Evolutionary conservation across 805 yeast genomes (phyloP), one percentile per base, ranked within the genome.

Genomic region (Metschnikowia chrysomelidarum): DNA sequence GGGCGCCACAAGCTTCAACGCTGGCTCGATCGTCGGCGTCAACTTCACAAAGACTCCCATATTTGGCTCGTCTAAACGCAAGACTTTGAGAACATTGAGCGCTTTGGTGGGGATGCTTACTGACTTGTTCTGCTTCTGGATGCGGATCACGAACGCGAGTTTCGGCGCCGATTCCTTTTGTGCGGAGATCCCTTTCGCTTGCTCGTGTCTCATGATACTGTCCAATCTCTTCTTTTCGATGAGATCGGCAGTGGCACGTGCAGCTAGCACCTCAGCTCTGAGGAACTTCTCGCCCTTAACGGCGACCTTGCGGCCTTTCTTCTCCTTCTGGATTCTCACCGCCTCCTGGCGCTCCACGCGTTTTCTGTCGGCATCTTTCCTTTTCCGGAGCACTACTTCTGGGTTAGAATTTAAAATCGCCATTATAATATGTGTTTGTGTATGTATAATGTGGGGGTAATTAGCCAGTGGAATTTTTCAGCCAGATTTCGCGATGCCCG

Each of bases 291-390:
- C 66, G 45, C 68, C 66, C n/a, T 41, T 42, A 10, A 32, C 42
- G 43, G 67, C 63, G 41, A 64, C 58, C 34, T 57, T 60, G 45
- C 68, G 71, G 56, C 66, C 67, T 45, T 60, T 60, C 34, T 50
- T 56, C 41, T 69, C 62, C 44, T 64, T 68, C 31, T 64, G 70
- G 36, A 69, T 70, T 44, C 69, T 69, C 11, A 80, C 80, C 36
- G 71, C 71, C 46, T 80, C 84, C 58, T 82, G 91, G 54, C 81
- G 84, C 57, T 80, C 85, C 35, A 83, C 50, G 57, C 88, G 74
- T 47, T 80, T 67, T 58, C 82, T 69, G 57, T 84, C 91, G 41
- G 82, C 83, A 54, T 82, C 76, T 67, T 83, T 85, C 64, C 94
- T 78, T 67, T 84, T 85, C 54, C 80, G 78, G 44, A 85, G 71